Evolutionary conservation across 495 filamentous ascomycete genomes (phyloP), one percentile per base, ranked within the genome.

Genomic region (Penicillium cataractarum): DNA sequence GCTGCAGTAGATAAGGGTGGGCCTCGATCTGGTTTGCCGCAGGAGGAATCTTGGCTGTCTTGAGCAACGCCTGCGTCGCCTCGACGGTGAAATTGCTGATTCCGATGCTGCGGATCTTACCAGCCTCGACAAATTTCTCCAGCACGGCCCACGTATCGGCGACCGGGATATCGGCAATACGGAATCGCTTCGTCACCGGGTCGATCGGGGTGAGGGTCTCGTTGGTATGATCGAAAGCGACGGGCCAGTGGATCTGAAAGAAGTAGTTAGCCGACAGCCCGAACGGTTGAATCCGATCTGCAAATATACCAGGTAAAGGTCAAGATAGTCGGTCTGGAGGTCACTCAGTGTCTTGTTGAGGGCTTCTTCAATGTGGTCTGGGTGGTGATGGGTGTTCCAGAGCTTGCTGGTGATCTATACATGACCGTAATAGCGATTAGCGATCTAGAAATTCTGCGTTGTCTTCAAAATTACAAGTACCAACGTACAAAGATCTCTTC

Each of bases 21-120:
- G 86, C 92, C 73, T 97, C 92, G 66, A 96, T 90, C 78, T 96
- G 91, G 78, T 96, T 96, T 63, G 90, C 83, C 24, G 82, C 89
- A 0, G 92, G 92, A 27, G 78, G 74, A 39, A 86, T 74, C 56
- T 78, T 84, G 7, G 88, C 87, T 0, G 83, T 89, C 58, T 84
- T 75, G 9, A 95, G 77, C 29, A 89, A 82, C 4, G 85, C 80
- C 66, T 91, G 82, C 37, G 92, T 78, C 64, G 92, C 82, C 40
- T 81, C 71, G 9, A 82, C 74, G 2, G 89, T 78, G 75, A 87
- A 94, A 68, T 96, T 97, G 64, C 87, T 91, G 19, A 96, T 89
- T 17, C 92, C 92, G 65, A 97, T 93, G 42, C 86, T 88, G 57
- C 85, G 84, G 19, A 89, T 86, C 59, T 88, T 85, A 42, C 92